A percentile compares a stretch with the other conserved stretches of the same genome.
Conservation (phyloP, 768 basidiomycete species). For the Leccinum truebloodii region DNA sequence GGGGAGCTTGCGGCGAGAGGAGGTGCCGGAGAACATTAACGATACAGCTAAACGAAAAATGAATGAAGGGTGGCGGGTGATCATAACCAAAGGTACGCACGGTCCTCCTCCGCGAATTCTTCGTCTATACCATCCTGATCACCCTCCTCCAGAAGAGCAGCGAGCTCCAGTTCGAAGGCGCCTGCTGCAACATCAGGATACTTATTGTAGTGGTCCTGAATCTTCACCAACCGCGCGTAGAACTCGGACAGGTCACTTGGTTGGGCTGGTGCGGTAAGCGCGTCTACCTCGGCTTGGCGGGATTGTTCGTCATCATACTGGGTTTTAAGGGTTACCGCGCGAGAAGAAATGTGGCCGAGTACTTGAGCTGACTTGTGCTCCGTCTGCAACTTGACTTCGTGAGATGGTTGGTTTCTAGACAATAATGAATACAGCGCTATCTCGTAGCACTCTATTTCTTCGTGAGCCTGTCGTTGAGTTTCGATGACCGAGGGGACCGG, state of each 20-base stretch:
- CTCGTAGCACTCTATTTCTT: conserved; percentile 93
- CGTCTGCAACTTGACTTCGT: conserved; percentile 66
- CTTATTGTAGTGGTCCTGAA: conserved; percentile 95
- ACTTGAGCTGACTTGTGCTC: conserved; percentile 91
- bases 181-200: conserved; percentile 88
- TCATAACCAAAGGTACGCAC: conserved; percentile 48
- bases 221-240: conserved; percentile 92
- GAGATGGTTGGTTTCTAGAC: conserved; percentile 60
- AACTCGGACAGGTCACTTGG: conserved; percentile 87
- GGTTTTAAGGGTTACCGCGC: conserved; percentile 62
- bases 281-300: conserved; percentile 65
- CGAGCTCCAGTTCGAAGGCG: conserved; percentile 82
- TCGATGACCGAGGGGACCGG: conserved; percentile 69
- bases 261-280: conserved; percentile 57
- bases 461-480: conserved; percentile 92
- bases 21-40: conserved; percentile 79
- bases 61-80: conserved; percentile 7
- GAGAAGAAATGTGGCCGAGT: conserved; percentile 77
- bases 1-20: too few species aligned
- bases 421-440: conserved; percentile 83
- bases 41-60: conserved; percentile 58
- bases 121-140: conserved; percentile 69
- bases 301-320: conserved; percentile 78
- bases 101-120: conserved; percentile 79
- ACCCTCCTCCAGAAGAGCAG: conserved; percentile 75